Evolutionary conservation across 2,329 filamentous ascomycete species (phyloP).

Genomic region (Cladophialophora exuberans): DNA sequence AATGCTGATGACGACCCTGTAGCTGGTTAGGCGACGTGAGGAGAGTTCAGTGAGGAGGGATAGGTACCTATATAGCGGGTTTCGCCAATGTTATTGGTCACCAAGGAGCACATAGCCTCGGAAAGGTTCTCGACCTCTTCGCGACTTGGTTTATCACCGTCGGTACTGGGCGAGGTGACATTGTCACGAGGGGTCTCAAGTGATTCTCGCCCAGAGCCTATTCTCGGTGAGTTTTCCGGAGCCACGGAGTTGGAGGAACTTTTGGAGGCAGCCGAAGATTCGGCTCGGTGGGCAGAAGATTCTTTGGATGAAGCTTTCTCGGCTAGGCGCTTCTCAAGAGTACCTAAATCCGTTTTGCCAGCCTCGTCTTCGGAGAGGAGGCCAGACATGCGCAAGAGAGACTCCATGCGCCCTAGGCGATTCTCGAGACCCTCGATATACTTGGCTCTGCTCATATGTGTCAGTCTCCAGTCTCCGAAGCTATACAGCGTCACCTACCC

Average conservation of each 20-base stretch:
- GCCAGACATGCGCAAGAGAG: slow-evolving; percentile 81
- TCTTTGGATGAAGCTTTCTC: slow-evolving; percentile 48
- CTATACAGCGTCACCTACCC: slow-evolving; percentile 62
- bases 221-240: slow-evolving; percentile 19
- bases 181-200: slow-evolving; percentile 39
- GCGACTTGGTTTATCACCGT: slow-evolving; percentile 43
- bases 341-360: slow-evolving; percentile 83
- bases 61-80: slow-evolving; percentile 85
- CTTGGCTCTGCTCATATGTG: slow-evolving; percentile 68
- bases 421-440: slow-evolving; percentile 98
- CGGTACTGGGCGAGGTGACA: slow-evolving; percentile 29
- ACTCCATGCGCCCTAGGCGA: slow-evolving; percentile 93
- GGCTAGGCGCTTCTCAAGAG: slow-evolving; percentile 75
- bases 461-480: background rate
- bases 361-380: slow-evolving; percentile 83
- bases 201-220: slow-evolving; percentile 23
- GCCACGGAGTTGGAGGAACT: slow-evolving; percentile 17
- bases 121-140: slow-evolving; percentile 80
- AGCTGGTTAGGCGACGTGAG: slow-evolving; percentile 30
- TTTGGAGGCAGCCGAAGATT: slow-evolving; percentile 25
- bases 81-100: slow-evolving; percentile 93
- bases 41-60: background rate
- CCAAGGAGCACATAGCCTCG: slow-evolving; percentile 98
- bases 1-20: slow-evolving; percentile 93
- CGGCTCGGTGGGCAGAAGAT: slow-evolving; percentile 12